These are phyloP conservation scores for Mucor sp. DNA, from an alignment of 371 early-diverging fungal genomes.

Conservation along the genomic window DNA sequence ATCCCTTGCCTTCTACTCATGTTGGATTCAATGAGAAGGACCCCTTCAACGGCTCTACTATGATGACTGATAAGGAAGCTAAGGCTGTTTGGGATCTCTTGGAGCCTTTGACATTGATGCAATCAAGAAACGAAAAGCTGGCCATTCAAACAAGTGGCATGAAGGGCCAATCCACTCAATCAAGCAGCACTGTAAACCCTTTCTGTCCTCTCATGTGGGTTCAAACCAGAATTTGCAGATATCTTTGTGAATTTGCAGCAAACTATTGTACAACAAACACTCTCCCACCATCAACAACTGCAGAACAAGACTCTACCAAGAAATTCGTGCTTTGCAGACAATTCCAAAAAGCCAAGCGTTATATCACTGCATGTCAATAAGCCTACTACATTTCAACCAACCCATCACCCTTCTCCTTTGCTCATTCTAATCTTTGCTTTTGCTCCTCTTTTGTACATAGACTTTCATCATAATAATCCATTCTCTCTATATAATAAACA, in stretches of 20 bases:
- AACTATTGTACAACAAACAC: background rate
- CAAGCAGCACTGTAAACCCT: background rate
- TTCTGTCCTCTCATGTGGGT: constrained; percentile 4
- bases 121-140: constrained; percentile 15
- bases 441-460: constrained; percentile 2
- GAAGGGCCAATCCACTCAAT: background rate
- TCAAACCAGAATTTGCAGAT: constrained; percentile 11
- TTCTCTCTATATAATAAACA: background rate
- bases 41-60: constrained; percentile 5
- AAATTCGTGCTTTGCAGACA: constrained; percentile 8
- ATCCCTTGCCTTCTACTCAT: background rate
- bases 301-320: background rate
- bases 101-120: constrained; percentile 16
- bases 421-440: background rate
- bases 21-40: background rate
- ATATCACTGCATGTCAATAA: constrained; percentile 18
- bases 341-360: constrained; percentile 8
- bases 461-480: background rate
- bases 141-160: background rate
- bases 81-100: constrained; percentile 21
- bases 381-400: background rate
- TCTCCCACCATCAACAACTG: background rate
- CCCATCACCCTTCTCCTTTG: background rate
- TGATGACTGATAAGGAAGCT: constrained; percentile 19
- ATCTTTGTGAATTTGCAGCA: constrained; percentile 14